phyloP scores from a whole-genome alignment of 805 yeast genomes.

The Yueomyces sp. region DNA sequence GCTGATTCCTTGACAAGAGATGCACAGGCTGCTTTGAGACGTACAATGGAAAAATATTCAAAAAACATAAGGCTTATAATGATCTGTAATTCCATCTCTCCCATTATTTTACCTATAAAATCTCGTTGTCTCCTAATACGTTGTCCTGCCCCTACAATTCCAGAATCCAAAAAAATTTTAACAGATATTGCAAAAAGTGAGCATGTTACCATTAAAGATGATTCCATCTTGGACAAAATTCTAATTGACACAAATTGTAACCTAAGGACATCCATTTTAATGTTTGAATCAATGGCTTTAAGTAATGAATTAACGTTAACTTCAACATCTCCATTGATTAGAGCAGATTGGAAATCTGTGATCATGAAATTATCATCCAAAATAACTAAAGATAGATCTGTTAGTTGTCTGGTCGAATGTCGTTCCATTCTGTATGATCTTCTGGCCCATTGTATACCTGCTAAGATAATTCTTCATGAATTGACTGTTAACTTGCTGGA shows the following conservation, averaged over 20 bases:
- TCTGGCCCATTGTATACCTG: slow-evolving; percentile 87
- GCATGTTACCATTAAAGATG: slow-evolving; percentile 28
- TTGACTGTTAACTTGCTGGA: slow-evolving; percentile 35
- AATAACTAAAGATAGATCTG: slow-evolving; percentile 49
- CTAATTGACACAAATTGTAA: slow-evolving; percentile 52
- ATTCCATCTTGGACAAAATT: slow-evolving; percentile 35
- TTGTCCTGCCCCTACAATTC: slow-evolving; percentile 62
- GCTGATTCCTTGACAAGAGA: slow-evolving; percentile 84
- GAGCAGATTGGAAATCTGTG: slow-evolving; percentile 86
- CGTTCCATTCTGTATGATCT: slow-evolving; percentile 69
- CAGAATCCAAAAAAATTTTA: slow-evolving; percentile 48
- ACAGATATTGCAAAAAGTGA: slow-evolving; percentile 46
- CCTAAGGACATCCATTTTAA: slow-evolving; percentile 60
- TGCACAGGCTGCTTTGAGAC: slow-evolving; percentile 89
- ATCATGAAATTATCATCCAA: slow-evolving; percentile 49
- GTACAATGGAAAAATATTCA: slow-evolving; percentile 94
- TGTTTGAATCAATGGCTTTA: slow-evolving; percentile 72
- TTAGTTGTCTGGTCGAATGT: slow-evolving; percentile 39
- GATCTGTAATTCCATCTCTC: slow-evolving; percentile 81
- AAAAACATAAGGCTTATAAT: slow-evolving; percentile 72
- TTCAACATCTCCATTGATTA: slow-evolving; percentile 37
- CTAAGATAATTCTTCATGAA: slow-evolving; percentile 61
- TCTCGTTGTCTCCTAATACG: slow-evolving; percentile 86
- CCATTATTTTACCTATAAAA: slow-evolving; percentile 85
- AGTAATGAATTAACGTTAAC: slow-evolving; percentile 41